Evolutionary conservation across 805 yeast genomes (phyloP).

Genomic region (Saccharomycopsis lassenensis): DNA sequence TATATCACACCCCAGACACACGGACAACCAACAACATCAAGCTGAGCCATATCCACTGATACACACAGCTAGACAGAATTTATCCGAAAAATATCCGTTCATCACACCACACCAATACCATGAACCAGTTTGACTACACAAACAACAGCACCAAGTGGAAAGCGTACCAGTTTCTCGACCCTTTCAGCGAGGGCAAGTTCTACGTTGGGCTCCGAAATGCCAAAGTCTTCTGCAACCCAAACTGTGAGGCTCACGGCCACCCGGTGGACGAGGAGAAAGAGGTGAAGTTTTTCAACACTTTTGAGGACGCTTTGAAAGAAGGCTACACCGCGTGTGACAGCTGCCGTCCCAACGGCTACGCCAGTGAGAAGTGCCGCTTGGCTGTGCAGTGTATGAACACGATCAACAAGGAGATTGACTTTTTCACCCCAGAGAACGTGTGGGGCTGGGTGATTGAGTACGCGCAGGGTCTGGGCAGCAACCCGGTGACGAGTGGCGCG

Average conservation of each 20-base stretch:
- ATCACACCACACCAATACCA: no score
- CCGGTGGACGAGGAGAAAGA: conserved; percentile 31
- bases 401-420: conserved; percentile 49
- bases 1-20: no score
- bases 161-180: conserved; percentile 6
- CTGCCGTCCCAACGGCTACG: conserved; percentile 38
- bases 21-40: no score
- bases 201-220: conserved; percentile 2
- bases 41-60: no score
- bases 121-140: no score
- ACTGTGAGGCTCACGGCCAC: conserved; percentile 42
- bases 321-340: conserved; percentile 43
- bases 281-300: conserved; percentile 32
- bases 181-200: conserved; percentile 3
- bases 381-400: conserved; percentile 40
- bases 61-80: no score
- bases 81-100: no score
- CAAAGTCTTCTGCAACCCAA: conserved; percentile 49
- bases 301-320: conserved; percentile 31
- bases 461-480: no score
- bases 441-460: conserved; percentile 30
- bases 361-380: conserved; percentile 18
- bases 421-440: conserved; percentile 34
- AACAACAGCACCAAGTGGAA: conserved; percentile 7
- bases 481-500: no score